Conservation (phyloP, 208 protist genomes). For the Leishmania arabica region DNA sequence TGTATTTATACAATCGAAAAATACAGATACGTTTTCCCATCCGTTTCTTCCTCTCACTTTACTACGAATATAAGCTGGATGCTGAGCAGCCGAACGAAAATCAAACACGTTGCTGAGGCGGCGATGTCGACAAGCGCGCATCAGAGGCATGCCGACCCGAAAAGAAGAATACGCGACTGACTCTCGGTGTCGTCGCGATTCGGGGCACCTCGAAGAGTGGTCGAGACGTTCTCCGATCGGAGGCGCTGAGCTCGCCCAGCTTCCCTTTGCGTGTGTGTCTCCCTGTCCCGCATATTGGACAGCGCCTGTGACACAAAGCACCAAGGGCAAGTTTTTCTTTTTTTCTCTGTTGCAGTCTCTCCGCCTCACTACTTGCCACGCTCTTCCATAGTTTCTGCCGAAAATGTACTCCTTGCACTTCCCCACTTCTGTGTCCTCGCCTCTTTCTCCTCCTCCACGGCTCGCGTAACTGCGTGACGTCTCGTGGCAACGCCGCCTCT, state of each 20-base stretch:
- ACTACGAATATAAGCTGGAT: neutral
- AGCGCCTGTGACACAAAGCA: neutral
- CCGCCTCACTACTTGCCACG: neutral
- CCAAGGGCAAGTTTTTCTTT: neutral
- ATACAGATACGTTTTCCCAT: neutral
- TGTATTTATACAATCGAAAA: slow-evolving; percentile 6
- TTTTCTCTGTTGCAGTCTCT: neutral
- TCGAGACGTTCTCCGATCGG: neutral
- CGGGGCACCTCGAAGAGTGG: neutral
- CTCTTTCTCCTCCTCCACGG: neutral
- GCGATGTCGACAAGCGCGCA: neutral
- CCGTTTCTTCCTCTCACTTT: neutral
- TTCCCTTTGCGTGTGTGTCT: neutral
- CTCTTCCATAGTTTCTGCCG: neutral
- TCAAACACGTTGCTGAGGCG: neutral
- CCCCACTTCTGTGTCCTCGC: neutral
- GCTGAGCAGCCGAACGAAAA: neutral
- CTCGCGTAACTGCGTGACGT: slow-evolving; percentile 1
- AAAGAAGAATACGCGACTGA: slow-evolving; percentile 12
- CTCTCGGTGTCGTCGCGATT: neutral
- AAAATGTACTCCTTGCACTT: slow-evolving; percentile 3
- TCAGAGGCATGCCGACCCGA: neutral
- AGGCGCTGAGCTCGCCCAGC: neutral
- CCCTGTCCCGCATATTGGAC: neutral
- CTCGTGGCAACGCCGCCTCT: neutral